Percentiles rank a stretch among this genome's conserved stretches.
Evolutionary conservation across 1,139 yeast genomes (phyloP).

Genomic region (Lipomyces yarrowii): DNA sequence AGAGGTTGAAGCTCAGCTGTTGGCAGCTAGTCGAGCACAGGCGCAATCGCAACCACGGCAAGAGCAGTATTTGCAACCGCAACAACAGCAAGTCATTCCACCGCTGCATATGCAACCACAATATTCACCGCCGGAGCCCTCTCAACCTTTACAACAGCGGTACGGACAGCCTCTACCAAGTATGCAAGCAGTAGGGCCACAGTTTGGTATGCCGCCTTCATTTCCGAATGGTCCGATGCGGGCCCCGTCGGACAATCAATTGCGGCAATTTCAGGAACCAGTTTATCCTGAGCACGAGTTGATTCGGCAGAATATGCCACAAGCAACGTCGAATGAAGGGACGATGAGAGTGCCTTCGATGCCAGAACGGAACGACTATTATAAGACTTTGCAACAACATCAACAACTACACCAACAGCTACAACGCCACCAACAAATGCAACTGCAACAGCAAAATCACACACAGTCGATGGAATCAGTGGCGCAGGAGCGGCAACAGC

Average conservation of each 20-base stretch:
- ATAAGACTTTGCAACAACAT: constrained; percentile 32
- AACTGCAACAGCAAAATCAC: neutral
- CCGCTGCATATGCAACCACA: constrained; percentile 5
- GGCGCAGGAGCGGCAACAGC: neutral
- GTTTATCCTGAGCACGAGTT: neutral
- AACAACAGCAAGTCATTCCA: constrained; percentile 6
- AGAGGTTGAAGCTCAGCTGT: constrained; percentile 75
- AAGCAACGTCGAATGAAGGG: constrained; percentile 31
- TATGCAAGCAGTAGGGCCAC: neutral
- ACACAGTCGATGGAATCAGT: neutral
- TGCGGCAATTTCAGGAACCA: neutral
- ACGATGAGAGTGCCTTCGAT: constrained; percentile 36
- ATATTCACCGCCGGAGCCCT: neutral
- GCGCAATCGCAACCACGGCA: constrained; percentile 34
- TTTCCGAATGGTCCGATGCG: neutral
- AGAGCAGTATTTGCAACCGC: constrained; percentile 14
- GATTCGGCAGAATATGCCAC: constrained; percentile 9
- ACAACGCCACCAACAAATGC: neutral
- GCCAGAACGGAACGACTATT: constrained; percentile 37
- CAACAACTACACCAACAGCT: constrained; percentile 25
- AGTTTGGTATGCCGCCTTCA: neutral
- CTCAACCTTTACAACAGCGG: neutral
- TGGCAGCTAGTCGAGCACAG: constrained; percentile 38
- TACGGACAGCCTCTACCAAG: neutral
- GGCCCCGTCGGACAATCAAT: neutral